phyloP scores from a whole-genome alignment of 805 yeast genomes.

The Pichia heedii region DNA sequence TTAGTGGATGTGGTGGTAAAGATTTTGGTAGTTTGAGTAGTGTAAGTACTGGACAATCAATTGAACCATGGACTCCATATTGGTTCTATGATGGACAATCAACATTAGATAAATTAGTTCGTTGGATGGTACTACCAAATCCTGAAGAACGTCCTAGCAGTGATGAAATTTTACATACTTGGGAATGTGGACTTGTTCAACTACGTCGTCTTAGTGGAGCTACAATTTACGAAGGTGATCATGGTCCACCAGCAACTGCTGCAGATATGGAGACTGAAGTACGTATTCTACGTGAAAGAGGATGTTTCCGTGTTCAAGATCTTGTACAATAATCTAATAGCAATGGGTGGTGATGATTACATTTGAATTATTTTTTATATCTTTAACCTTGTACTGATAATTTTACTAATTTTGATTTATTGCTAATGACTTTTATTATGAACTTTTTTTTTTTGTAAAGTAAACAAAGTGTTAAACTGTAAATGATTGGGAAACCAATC shows the following conservation, averaged over 20 bases:
- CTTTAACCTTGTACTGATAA: too few species aligned
- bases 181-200: conserved; percentile 74
- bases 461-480: too few species aligned
- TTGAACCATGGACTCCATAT: conserved; percentile 63
- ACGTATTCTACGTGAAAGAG: conserved; percentile 1
- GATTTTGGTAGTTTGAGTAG: too few species aligned
- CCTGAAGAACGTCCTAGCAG: conserved; percentile 80
- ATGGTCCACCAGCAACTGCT: conserved; percentile 51
- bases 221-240: conserved; percentile 90
- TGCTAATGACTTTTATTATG: too few species aligned
- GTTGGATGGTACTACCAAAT: conserved; percentile 82
- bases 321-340: neutral
- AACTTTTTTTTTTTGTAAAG: too few species aligned
- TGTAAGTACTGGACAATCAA: neutral
- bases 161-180: conserved; percentile 52
- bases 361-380: too few species aligned
- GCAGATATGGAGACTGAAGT: conserved; percentile 26
- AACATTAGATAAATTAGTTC: conserved; percentile 69
- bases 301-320: neutral
- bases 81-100: conserved; percentile 68
- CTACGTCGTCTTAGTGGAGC: conserved; percentile 83
- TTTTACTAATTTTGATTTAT: too few species aligned
- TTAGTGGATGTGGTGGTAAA: too few species aligned
- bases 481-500: too few species aligned
- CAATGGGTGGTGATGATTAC: too few species aligned